phyloP scores from a whole-genome alignment of 495 filamentous ascomycete species.

The Annulohypoxylon bovei region DNA sequence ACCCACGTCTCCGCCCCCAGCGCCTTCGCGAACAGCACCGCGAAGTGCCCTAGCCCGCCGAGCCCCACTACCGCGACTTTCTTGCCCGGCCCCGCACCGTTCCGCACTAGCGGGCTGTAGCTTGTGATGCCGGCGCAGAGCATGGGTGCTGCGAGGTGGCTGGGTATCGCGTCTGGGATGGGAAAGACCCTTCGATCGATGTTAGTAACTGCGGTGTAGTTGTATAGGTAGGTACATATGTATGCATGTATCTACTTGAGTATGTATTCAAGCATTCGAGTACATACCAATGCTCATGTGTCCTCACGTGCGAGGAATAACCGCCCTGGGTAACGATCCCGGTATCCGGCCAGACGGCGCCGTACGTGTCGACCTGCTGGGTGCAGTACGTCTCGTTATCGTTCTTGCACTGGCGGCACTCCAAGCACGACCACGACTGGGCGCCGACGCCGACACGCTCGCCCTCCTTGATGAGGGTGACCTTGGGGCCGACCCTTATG shows the following conservation, averaged over 20 bases:
- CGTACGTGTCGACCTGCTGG: conserved; percentile 66
- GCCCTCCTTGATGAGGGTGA: conserved; percentile 64
- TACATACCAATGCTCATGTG: conserved; percentile 63
- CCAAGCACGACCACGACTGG: conserved; percentile 63
- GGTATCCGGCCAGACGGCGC: conserved; percentile 63
- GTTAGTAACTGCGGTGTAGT: neutral
- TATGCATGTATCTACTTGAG: neutral
- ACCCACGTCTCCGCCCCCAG: conserved; percentile 76
- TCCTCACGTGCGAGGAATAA: conserved; percentile 63
- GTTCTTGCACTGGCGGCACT: conserved; percentile 66
- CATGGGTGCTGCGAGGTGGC: conserved; percentile 77
- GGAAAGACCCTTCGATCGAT: conserved; percentile 65
- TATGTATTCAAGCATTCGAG: neutral
- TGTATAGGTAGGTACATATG: neutral
- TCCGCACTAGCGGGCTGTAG: conserved; percentile 79
- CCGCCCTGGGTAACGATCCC: conserved; percentile 64
- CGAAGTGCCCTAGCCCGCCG: conserved; percentile 81
- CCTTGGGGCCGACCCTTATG: conserved; percentile 65
- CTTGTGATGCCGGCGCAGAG: conserved; percentile 87
- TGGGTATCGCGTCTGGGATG: conserved; percentile 78
- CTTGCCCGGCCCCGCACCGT: conserved; percentile 79
- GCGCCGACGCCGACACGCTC: conserved; percentile 68
- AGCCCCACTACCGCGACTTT: conserved; percentile 78
- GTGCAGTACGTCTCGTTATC: conserved; percentile 68
- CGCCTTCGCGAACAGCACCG: conserved; percentile 74